Evolutionary conservation across 805 yeast species (phyloP), one percentile per base, ranked within the genome.

Genomic region (Ogataea kodamae): DNA sequence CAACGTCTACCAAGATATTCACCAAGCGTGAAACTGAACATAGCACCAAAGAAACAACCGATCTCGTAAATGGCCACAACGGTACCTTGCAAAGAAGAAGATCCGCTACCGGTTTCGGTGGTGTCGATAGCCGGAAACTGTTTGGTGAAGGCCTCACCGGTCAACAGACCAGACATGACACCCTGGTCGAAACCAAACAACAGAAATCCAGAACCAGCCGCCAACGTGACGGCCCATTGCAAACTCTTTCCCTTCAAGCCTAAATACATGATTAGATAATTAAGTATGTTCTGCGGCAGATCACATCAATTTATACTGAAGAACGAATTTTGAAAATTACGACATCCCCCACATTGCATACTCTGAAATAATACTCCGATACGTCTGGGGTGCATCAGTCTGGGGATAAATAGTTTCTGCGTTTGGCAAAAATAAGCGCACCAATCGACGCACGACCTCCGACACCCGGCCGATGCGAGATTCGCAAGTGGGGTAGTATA

Each of bases 181-280:
- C 87, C 87, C 52, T 80, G 86, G 49, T 79, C 85, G 48, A 78
- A 80, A 33, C 87, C 86, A 49, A 80, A 78, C 25, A 79, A 39
- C 26, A 43, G 37, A 27, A 43, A 43, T 5, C 47, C 47, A 6
- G 68, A 17, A 67, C 66, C 57, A 74, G 76, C 1, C 77, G 82
- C 33, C 64, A 56, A 25, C n/a, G 45, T 43, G 13, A 40, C 48
- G 9, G 40, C 47, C 47, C 47, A 43, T 25, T 43, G 47, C 22
- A 43, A 23, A 11, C 29, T 20, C 13, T 25, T 16, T 12, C 47
- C 47, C 12, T 14, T 30, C 21, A 43, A 26, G 26, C 47, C 47
- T 13, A 43, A 24, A 25, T 39, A 42, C 43, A 42, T 35, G 6
- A 11, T 33, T 10, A 18, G n/a, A 3, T 10, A 3, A 7, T 5